These are phyloP conservation scores for Kodamaea jinghongensis DNA, from an alignment of 805 yeast species.

Conservation along the genomic window DNA sequence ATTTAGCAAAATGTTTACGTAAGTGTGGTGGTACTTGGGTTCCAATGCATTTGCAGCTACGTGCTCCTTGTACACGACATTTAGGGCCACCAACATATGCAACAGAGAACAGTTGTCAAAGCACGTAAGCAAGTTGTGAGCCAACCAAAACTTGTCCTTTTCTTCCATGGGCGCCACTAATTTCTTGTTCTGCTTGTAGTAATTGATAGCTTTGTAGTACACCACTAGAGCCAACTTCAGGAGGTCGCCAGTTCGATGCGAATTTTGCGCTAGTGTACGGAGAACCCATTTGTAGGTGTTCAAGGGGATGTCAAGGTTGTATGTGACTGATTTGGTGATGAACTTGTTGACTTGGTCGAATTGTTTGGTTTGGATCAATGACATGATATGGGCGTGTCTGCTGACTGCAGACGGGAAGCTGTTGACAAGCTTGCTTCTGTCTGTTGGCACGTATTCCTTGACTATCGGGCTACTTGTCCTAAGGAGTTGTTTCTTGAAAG, in stretches of 20 bases:
- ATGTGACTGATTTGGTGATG: not conserved
- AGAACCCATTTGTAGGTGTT: conserved; percentile 5
- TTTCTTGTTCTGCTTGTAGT: conserved; percentile 9
- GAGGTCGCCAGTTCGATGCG: conserved; percentile 1
- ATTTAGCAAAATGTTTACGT: conserved; percentile 22
- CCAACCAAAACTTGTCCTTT: conserved; percentile 6
- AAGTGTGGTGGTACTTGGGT: conserved; percentile 21
- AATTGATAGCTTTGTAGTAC: conserved; percentile 9
- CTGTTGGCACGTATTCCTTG: not conserved
- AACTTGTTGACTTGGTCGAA: conserved; percentile 1
- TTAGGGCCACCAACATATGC: conserved; percentile 12
- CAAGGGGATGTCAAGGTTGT: conserved; percentile 3
- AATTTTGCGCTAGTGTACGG: not conserved
- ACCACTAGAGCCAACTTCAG: conserved; percentile 10
- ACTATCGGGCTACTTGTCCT: too few species aligned
- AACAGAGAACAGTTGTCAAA: conserved; percentile 12
- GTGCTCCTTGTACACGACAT: conserved; percentile 10
- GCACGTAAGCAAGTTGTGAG: conserved; percentile 7
- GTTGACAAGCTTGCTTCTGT: not conserved
- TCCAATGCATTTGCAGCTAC: conserved; percentile 11
- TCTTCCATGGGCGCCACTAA: conserved; percentile 10
- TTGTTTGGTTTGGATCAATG: not conserved
- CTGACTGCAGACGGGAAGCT: conserved; percentile 1
- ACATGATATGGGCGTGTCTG: conserved; percentile 1
- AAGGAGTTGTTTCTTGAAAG: too few species aligned